Base-by-base conservation (phyloP, 345 rosid genomes). In the Limnanthes douglasii region DNA sequence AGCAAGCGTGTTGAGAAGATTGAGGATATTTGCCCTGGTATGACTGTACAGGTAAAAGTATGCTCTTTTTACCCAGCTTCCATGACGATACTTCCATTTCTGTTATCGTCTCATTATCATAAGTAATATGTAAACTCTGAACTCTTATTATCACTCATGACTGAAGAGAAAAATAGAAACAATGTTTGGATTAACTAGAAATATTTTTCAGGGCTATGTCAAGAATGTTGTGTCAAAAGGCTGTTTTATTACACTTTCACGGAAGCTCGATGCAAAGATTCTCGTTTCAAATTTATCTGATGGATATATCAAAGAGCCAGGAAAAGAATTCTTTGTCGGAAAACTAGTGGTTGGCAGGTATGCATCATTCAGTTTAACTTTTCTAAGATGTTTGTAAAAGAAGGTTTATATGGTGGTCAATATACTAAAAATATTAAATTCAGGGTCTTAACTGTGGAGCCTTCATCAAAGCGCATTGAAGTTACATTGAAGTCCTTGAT, bases 331-430 rank as follows among this genome's bases (percentile, higher is more conserved):
- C 46, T 86, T 94, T 17, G 54, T 84, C 30, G 92, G 98, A 31
- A 84, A 80, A 64, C 95, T 77, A 32, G 85, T 84, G 15, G 21
- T 32, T 53, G 98, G 98, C 55, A 72, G 86, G 98, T 84, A 59
- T 45, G 25, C 28, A 41, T 16, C 28, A 28, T 46, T 21, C 25
- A 31, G 6, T 7, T 15, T 22, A n/a, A n/a, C 13, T 20, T 46
- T 8, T 12, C n/a, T n/a, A n/a, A n/a, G n/a, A n/a, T n/a, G n/a
- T n/a, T n/a, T n/a, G 15, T 29, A 24, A n/a, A 17, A 31, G 5
- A 15, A 19, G n/a, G n/a, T 29, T 43, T 15, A 27, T 36, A 21
- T 9, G 16, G 45, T 43, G n/a, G n/a, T n/a, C n/a, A n/a, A n/a
- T n/a, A 42, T 29, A 27, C 65, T 69, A 37, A 67, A 24, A 27